A percentile compares a stretch with the other conserved stretches of the same genome.
Conservation (phyloP, 2,329 filamentous ascomycete species). For the Thielaviopsis euricoi region DNA sequence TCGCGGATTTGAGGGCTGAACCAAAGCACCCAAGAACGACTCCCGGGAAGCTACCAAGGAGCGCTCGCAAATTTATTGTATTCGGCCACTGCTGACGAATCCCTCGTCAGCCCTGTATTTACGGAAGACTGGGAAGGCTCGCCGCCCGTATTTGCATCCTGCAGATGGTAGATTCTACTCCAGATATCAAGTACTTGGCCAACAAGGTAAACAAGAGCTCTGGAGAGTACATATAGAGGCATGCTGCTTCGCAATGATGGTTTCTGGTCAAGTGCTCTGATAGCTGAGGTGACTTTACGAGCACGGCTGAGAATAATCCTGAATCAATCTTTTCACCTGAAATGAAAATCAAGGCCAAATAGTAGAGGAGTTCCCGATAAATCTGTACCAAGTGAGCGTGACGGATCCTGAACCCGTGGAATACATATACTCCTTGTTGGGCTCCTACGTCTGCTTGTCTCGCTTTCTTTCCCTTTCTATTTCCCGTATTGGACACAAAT, state of each 20-base stretch:
- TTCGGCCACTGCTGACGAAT: constrained; percentile 40
- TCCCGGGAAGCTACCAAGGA: constrained; percentile 42
- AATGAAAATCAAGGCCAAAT: constrained; percentile 32
- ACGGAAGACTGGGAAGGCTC: constrained; percentile 40
- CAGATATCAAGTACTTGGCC: constrained; percentile 49
- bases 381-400: constrained; percentile 22
- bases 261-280: constrained; percentile 37
- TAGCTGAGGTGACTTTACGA: constrained; percentile 40
- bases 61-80: constrained; percentile 35
- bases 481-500: not conserved
- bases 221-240: constrained; percentile 60
- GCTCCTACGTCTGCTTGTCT: not conserved
- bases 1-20: constrained; percentile 14
- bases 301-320: constrained; percentile 21
- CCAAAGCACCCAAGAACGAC: constrained; percentile 26
- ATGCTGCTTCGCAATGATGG: constrained; percentile 57
- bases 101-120: constrained; percentile 51
- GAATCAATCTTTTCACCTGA: constrained; percentile 24
- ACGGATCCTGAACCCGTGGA: not conserved
- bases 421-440: not conserved
- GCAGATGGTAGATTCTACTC: constrained; percentile 57
- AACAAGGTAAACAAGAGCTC: constrained; percentile 38
- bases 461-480: not conserved
- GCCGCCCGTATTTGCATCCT: constrained; percentile 51
- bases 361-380: constrained; percentile 29